phyloP scores from a whole-genome alignment of 371 early-diverging fungal genomes.

The Mortierella sp. region DNA sequence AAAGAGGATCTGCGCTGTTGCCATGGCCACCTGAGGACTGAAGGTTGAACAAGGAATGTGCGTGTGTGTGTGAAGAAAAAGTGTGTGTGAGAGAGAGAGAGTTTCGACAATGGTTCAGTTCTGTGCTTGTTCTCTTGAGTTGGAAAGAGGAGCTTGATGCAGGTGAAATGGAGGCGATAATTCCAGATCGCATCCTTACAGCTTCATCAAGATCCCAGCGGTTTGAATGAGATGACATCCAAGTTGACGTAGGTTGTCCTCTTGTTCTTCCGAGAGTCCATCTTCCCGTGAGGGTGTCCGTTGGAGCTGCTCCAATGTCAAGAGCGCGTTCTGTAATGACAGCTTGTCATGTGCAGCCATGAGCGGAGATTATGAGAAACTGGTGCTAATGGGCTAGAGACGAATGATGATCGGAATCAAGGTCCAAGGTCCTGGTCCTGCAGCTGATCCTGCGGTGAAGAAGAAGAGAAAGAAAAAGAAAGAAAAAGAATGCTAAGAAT shows the following conservation, averaged over 20 bases:
- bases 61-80: too few species aligned
- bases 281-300: slow-evolving; percentile 74
- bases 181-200: slow-evolving; percentile 64
- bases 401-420: too few species aligned
- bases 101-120: too few species aligned
- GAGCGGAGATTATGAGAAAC: neutral
- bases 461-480: too few species aligned
- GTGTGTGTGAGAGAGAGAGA: too few species aligned
- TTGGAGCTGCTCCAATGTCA: slow-evolving; percentile 74
- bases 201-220: slow-evolving; percentile 83
- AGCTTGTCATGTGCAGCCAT: slow-evolving; percentile 49
- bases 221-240: slow-evolving; percentile 88
- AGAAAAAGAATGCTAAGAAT: neutral
- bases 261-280: slow-evolving; percentile 75
- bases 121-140: too few species aligned
- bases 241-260: slow-evolving; percentile 76
- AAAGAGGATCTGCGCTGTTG: slow-evolving; percentile 94
- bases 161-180: neutral
- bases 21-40: slow-evolving; percentile 94
- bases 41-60: neutral
- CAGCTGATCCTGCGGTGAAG: too few species aligned
- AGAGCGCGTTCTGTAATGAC: slow-evolving; percentile 76
- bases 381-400: neutral
- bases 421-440: too few species aligned
- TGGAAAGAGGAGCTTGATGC: neutral